Evolutionary conservation across 2,329 filamentous ascomycete species (phyloP), one percentile per base, ranked within the genome.

Genomic region (Coniochaeta sp.): DNA sequence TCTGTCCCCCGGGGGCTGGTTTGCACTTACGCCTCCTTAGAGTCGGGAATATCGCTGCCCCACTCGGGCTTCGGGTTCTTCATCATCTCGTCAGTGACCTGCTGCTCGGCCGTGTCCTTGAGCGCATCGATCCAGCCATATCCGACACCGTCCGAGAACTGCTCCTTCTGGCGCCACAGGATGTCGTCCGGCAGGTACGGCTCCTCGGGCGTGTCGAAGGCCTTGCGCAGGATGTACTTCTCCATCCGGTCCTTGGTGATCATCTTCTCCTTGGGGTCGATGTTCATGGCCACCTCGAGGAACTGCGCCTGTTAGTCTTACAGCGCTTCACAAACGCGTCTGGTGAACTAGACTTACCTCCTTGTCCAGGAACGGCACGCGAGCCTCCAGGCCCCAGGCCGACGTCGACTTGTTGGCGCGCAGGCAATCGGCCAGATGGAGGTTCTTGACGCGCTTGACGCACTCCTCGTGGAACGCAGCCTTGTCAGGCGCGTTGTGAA

Each of bases 321-420:
- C 43, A 12, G 4, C 43, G n/a, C 43, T 17, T 24, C 14, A 12
- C 3, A 36, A 14, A 36, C 34, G 31, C 78, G 91, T 80, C 11
- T 14, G 34, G 11, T 38, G 9, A 12, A 12, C 11, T 38, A 38
- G 14, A 43, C 40, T 47, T 17, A 47, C 43, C 19, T 52, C 47
- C 83, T 97, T 98, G 79, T 99, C 95, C 64, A 99, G 80, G 85
- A 99, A 99, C 3, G 95, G 95, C 63, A 99, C 95, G 72, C 95
- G 92, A 50, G 96, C 95, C 80, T 99, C 95, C 36, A 99, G 86
- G 71, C 95, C 95, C 95, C 95, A 99, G 6, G 95, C 95, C 7
- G 91, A 93, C 19, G 95, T 99, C 40, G 93, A 98, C 83, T 99
- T 99, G 89, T 99, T 99, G 75, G 95, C 95, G 69, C 95, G 89